phyloP scores from a whole-genome alignment of 192 early-diverging fungal species.

The Bifiguratus adelaidae region DNA sequence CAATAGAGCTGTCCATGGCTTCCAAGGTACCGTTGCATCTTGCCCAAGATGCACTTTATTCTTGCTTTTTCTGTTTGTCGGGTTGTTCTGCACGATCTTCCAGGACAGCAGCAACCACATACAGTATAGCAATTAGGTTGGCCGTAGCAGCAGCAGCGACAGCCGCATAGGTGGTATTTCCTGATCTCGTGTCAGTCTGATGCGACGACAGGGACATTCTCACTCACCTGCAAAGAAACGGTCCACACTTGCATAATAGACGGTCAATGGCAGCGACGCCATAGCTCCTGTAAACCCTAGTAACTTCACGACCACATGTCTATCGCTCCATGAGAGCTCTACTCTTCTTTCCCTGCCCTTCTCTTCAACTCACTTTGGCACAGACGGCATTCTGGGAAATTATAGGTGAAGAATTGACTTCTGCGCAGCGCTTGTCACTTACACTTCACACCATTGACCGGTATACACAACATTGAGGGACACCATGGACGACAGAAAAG shows the following conservation, averaged over 20 bases:
- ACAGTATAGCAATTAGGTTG: conserved; percentile 31
- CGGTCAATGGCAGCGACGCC: conserved; percentile 23
- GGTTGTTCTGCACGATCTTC: conserved; percentile 15
- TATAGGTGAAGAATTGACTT: too few relatives aligned
- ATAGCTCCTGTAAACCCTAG: conserved; percentile 29
- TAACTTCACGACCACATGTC: conserved; percentile 18
- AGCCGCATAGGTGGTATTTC: conserved; percentile 39
- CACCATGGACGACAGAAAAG: too few relatives aligned
- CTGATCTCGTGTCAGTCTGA: conserved; percentile 4
- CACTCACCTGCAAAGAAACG: conserved; percentile 26
- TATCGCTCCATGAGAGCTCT: too few relatives aligned
- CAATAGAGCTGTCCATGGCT: conserved; percentile 4
- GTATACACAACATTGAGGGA: too few relatives aligned
- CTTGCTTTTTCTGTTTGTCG: conserved; percentile 4
- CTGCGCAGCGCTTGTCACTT: too few relatives aligned
- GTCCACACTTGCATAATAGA: conserved; percentile 23
- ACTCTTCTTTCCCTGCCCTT: too few relatives aligned
- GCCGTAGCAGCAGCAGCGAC: conserved; percentile 35
- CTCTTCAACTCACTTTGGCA: too few relatives aligned
- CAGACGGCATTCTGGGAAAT: too few relatives aligned
- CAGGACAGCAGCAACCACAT: conserved; percentile 26
- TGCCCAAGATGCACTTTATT: conserved; percentile 10
- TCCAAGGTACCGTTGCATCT: conserved; percentile 8
- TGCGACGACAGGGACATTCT: neutral
- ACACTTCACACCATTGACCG: too few relatives aligned